Conservation (phyloP, 192 early-diverging fungal species). For the Spinellus fusiger region DNA sequence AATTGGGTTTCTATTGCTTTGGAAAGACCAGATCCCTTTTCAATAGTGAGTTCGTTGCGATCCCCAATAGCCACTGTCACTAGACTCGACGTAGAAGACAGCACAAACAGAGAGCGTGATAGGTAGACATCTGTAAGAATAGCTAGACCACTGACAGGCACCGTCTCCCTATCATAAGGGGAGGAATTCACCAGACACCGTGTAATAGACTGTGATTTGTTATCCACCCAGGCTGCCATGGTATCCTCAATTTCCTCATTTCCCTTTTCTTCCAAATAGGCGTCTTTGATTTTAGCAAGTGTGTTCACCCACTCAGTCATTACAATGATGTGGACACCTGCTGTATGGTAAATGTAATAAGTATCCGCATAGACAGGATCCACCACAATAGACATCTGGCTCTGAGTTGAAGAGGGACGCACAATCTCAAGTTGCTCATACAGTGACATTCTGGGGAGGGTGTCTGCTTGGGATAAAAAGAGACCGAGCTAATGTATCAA, state of each 20-base stretch:
- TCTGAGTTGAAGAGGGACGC: not conserved
- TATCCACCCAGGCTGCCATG: conserved; percentile 16
- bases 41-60: conserved; percentile 3
- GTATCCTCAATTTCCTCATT: conserved; percentile 7
- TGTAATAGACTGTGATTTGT: conserved; percentile 21
- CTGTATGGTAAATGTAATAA: conserved; percentile 64
- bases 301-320: conserved; percentile 49
- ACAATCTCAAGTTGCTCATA: conserved; percentile 48
- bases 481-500: not conserved
- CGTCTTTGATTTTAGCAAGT: conserved; percentile 20
- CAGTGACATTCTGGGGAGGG: conserved; percentile 34
- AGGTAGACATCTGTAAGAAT: conserved; percentile 61
- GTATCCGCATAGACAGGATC: conserved; percentile 58
- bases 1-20: conserved; percentile 4
- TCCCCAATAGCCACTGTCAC: conserved; percentile 10
- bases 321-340: conserved; percentile 62
- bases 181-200: conserved; percentile 9
- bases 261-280: conserved; percentile 14
- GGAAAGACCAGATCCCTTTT: not conserved
- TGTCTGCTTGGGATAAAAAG: conserved; percentile 1
- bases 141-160: conserved; percentile 52
- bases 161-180: conserved; percentile 23
- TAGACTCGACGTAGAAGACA: conserved; percentile 50
- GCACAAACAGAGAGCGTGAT: conserved; percentile 60
- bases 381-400: conserved; percentile 43